These are phyloP conservation scores for Berberis vulgaris DNA, from an alignment of 164 flowering plant species.

Conservation along the genomic window DNA sequence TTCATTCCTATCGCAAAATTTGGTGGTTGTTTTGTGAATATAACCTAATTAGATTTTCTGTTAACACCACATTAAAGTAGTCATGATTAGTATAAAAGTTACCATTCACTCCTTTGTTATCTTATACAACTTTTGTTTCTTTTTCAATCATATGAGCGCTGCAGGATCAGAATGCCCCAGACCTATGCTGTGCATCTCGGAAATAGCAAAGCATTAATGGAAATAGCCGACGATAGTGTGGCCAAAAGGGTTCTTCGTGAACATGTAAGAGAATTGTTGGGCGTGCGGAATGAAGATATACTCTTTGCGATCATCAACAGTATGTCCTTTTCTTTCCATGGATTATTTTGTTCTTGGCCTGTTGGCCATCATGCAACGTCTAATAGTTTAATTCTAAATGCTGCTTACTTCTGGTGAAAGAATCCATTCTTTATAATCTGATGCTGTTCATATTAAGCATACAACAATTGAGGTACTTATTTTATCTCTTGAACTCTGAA, in stretches of 20 bases:
- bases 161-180: slow-evolving; percentile 87
- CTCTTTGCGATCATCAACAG: slow-evolving; percentile 91
- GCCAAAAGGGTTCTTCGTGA: slow-evolving; percentile 85
- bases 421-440: no score
- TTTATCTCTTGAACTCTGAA: no score
- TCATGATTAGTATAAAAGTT: no score
- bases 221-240: slow-evolving; percentile 81
- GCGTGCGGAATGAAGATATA: slow-evolving; percentile 79
- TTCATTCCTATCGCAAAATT: no score
- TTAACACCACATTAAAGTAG: no score
- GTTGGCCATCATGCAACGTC: not conserved
- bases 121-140: not conserved
- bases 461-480: no score
- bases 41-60: no score
- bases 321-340: slow-evolving; percentile 25
- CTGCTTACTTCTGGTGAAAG: no score
- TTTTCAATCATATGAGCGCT: slow-evolving; percentile 7
- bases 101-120: not conserved
- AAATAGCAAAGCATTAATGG: slow-evolving; percentile 93
- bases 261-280: slow-evolving; percentile 87
- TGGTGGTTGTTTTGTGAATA: no score
- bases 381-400: no score
- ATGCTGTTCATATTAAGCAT: no score
- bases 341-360: not conserved
- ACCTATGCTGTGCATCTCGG: slow-evolving; percentile 98